A percentile compares a stretch with the other conserved stretches of the same genome.
These are phyloP conservation scores for Diaporthe vaccinii DNA, from an alignment of 2,329 filamentous ascomycete species.

Conservation along the genomic window DNA sequence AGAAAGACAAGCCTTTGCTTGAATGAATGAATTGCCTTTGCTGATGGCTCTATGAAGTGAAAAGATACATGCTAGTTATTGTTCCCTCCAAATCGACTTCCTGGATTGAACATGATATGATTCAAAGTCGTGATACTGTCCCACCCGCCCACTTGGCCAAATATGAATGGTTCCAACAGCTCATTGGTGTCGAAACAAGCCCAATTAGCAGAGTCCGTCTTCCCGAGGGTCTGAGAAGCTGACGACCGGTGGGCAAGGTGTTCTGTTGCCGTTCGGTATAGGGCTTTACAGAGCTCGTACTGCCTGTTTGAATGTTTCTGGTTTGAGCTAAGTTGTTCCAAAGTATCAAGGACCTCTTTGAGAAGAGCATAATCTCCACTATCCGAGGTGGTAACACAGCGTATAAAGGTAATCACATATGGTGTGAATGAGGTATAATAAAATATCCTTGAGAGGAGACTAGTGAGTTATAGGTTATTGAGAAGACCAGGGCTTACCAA, in stretches of 20 bases:
- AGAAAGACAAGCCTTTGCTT: not conserved
- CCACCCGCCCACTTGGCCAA: not conserved
- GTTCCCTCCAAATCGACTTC: too few relatives aligned
- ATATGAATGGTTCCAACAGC: not conserved
- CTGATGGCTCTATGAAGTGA: too few relatives aligned
- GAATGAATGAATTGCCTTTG: not conserved
- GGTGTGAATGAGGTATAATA: slow-evolving; percentile 5
- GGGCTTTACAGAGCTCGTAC: not conserved
- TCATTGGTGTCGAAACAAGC: not conserved
- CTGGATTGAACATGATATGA: not conserved
- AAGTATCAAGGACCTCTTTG: not conserved
- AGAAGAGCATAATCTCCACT: not conserved
- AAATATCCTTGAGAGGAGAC: not conserved
- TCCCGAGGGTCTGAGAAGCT: not conserved
- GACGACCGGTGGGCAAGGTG: not conserved
- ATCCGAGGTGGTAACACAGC: not conserved
- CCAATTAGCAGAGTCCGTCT: not conserved
- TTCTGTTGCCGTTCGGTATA: not conserved
- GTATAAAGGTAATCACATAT: not conserved
- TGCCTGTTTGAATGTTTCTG: not conserved
- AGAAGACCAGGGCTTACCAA: not conserved
- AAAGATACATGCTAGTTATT: not conserved
- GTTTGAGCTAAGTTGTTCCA: not conserved
- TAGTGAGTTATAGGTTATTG: not conserved
- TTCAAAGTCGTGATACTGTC: not conserved